phyloP scores from a whole-genome alignment of 1,284 basidiomycete genomes.

The Mixia osmundae region DNA sequence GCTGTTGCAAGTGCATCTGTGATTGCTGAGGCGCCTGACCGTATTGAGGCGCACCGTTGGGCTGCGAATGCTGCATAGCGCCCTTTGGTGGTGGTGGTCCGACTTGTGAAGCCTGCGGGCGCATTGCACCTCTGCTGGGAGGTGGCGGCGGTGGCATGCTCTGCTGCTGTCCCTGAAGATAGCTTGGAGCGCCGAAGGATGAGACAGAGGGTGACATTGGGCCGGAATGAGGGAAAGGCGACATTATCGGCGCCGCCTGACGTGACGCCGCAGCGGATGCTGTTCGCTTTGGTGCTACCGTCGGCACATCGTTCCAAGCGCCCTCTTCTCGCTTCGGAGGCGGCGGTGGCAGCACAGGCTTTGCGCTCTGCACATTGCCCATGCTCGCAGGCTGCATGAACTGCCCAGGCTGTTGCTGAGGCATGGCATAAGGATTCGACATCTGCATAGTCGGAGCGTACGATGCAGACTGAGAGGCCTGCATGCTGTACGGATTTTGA shows the following conservation, averaged over 20 bases:
- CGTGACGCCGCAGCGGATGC: slow-evolving; percentile 21
- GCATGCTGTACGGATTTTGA: background rate
- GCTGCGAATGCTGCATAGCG: too few relatives aligned
- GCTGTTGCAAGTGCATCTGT: too few relatives aligned
- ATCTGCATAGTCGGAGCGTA: too few relatives aligned
- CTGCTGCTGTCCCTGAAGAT: background rate
- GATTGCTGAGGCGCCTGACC: too few relatives aligned
- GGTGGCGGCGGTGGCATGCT: slow-evolving; percentile 15
- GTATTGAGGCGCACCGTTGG: too few relatives aligned
- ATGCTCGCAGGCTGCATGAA: slow-evolving; percentile 14
- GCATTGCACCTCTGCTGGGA: slow-evolving; percentile 14
- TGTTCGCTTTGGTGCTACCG: slow-evolving; percentile 21
- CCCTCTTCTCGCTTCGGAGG: slow-evolving; percentile 37
- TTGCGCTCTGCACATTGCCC: slow-evolving; percentile 18
- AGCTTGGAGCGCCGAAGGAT: slow-evolving; percentile 5
- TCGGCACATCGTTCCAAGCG: slow-evolving; percentile 82
- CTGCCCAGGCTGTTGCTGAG: slow-evolving; percentile 5
- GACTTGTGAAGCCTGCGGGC: slow-evolving; percentile 9
- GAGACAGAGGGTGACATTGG: slow-evolving; percentile 12
- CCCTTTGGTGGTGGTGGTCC: slow-evolving; percentile 10
- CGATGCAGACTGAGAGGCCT: background rate
- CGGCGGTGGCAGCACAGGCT: slow-evolving; percentile 21
- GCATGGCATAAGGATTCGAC: background rate
- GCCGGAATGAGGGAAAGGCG: slow-evolving; percentile 12
- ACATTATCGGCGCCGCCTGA: slow-evolving; percentile 11